Conservation (phyloP, 176 grass and related monocot species). For the Thalia dealbata region DNA sequence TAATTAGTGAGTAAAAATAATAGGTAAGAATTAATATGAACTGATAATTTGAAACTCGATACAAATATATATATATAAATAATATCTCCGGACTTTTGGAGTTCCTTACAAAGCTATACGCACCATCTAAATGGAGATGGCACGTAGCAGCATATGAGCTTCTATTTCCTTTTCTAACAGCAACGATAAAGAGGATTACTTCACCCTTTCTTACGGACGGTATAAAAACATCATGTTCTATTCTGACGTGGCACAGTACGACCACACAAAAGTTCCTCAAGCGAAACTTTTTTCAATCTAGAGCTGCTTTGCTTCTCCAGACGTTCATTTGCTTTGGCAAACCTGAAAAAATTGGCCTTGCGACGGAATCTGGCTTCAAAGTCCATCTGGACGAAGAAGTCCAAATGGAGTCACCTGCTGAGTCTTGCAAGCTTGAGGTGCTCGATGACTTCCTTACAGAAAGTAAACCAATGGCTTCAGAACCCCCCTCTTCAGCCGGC, state of each 20-base stretch:
- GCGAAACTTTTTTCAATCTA: conserved; percentile 40
- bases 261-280: not conserved
- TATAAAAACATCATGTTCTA: not conserved
- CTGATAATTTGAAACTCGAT: not conserved
- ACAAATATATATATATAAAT: no score
- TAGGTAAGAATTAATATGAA: not conserved
- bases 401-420: conserved; percentile 29
- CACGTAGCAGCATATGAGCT: not conserved
- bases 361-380: conserved; percentile 42
- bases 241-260: not conserved
- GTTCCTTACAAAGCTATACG: not conserved
- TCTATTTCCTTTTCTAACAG: not conserved
- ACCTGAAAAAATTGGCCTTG: conserved; percentile 33
- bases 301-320: conserved; percentile 45
- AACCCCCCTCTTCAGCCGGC: conserved; percentile 7
- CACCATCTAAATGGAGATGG: not conserved
- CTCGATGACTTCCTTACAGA: conserved; percentile 55
- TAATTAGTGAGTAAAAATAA: not conserved
- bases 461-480: conserved; percentile 29
- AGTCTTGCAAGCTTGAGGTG: conserved; percentile 32
- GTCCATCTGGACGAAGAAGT: conserved; percentile 45
- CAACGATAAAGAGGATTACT: not conserved
- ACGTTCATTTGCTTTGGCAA: conserved; percentile 15
- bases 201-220: not conserved
- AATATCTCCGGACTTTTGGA: not conserved